phyloP scores from a whole-genome alignment of 2,329 filamentous ascomycete species.

The Ceratocystis destructans region DNA sequence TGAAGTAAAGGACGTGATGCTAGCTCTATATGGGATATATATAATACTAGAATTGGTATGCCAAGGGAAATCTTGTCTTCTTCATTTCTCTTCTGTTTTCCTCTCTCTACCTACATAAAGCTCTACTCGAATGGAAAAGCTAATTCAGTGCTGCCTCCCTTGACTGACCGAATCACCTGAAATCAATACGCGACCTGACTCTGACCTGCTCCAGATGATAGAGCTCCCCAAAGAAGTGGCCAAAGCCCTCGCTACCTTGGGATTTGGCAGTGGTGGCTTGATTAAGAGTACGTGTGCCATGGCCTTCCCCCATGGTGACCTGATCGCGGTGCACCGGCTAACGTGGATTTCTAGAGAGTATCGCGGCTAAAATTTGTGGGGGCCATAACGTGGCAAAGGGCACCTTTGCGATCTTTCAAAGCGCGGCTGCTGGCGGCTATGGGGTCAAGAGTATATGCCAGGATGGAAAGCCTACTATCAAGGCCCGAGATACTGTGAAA shows the following conservation, averaged over 20 bases:
- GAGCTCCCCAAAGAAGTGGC: background rate
- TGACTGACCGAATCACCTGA: too few species aligned
- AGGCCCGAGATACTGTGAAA: background rate
- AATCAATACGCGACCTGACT: too few species aligned
- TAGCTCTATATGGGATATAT: too few species aligned
- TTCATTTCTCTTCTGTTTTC: too few species aligned
- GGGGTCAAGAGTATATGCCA: background rate
- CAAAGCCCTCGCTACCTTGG: background rate
- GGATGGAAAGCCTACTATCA: background rate
- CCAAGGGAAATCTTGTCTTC: too few species aligned
- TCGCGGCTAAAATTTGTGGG: background rate
- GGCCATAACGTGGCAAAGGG: background rate
- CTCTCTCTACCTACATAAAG: too few species aligned
- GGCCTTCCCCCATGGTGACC: background rate
- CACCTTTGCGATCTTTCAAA: background rate
- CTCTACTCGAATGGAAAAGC: too few species aligned
- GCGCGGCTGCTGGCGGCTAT: background rate
- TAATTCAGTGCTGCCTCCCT: too few species aligned
- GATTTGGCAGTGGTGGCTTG: background rate
- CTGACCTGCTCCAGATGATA: too few species aligned
- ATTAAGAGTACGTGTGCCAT: background rate
- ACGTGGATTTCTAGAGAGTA: background rate
- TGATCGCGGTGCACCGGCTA: too few species aligned
- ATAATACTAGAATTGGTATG: too few species aligned
- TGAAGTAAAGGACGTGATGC: too few species aligned